A percentile compares a stretch with the other conserved stretches of the same genome.
Evolutionary conservation across 2,329 filamentous ascomycete genomes (phyloP).

Genomic region (Fusarium compactum): DNA sequence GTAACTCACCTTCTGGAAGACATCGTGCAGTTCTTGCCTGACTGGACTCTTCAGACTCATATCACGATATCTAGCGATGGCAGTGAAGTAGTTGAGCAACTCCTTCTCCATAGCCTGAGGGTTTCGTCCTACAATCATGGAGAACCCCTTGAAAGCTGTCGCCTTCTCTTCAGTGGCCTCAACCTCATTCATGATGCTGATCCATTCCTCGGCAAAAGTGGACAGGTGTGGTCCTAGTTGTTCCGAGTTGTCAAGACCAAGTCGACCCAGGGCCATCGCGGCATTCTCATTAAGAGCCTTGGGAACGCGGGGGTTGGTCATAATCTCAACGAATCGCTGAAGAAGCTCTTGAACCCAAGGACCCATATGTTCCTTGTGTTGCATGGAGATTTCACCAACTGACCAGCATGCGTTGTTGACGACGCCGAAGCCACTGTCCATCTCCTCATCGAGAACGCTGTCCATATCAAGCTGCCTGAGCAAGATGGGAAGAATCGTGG

Average conservation of each 20-base stretch:
- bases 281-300: conserved; percentile 93
- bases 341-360: conserved; percentile 84
- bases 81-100: conserved; percentile 82
- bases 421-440: conserved; percentile 88
- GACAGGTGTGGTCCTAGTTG: conserved; percentile 82
- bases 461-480: conserved; percentile 89
- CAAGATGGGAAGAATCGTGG: conserved; percentile 81
- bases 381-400: conserved; percentile 89
- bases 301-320: conserved; percentile 86
- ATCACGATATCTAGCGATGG: conserved; percentile 83
- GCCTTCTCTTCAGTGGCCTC: conserved; percentile 94
- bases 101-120: conserved; percentile 92
- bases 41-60: conserved; percentile 70
- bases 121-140: conserved; percentile 84
- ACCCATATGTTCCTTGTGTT: conserved; percentile 78
- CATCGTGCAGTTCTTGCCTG: conserved; percentile 74
- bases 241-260: conserved; percentile 83
- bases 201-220: conserved; percentile 84
- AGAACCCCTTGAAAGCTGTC: conserved; percentile 92
- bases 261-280: conserved; percentile 88
- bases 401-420: conserved; percentile 99
- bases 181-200: conserved; percentile 84
- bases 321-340: conserved; percentile 81
- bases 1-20: conserved; percentile 79
- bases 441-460: conserved; percentile 79